These are phyloP conservation scores for Verruconis gallopava DNA, from an alignment of 2,329 filamentous ascomycete genomes.

Conservation along the genomic window DNA sequence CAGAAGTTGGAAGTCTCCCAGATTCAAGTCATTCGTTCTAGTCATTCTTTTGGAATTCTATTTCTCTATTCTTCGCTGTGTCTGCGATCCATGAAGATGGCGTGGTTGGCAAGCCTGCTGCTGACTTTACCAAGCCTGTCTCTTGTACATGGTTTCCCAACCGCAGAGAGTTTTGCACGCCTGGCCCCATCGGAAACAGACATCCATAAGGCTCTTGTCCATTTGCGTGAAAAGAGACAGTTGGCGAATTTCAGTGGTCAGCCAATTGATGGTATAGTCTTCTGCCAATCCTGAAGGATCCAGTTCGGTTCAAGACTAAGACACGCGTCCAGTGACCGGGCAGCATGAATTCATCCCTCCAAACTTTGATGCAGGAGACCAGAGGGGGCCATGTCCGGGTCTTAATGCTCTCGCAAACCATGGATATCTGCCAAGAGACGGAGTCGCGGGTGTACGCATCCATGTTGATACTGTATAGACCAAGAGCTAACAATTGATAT, in stretches of 20 bases:
- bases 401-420: slow-evolving; percentile 9
- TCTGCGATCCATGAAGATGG: too few relatives aligned
- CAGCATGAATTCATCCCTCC: slow-evolving; percentile 3
- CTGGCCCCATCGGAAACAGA: not conserved
- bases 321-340: not conserved
- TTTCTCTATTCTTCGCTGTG: too few relatives aligned
- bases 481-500: slow-evolving; percentile 1
- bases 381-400: slow-evolving; percentile 3
- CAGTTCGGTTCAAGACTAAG: not conserved
- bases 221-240: not conserved
- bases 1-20: too few relatives aligned
- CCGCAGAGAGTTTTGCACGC: not conserved
- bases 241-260: not conserved
- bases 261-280: not conserved
- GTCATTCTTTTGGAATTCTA: too few relatives aligned
- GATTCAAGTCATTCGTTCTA: too few relatives aligned
- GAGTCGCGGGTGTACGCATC: not conserved
- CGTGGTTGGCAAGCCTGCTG: not conserved
- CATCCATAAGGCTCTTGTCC: not conserved
- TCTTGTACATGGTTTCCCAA: not conserved
- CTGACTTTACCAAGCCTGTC: too few relatives aligned
- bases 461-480: not conserved
- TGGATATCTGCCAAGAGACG: not conserved
- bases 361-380: not conserved
- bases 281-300: too few relatives aligned